Conservation (phyloP, 768 basidiomycete species). For the Cystobasidiopsis lactophilus region DNA sequence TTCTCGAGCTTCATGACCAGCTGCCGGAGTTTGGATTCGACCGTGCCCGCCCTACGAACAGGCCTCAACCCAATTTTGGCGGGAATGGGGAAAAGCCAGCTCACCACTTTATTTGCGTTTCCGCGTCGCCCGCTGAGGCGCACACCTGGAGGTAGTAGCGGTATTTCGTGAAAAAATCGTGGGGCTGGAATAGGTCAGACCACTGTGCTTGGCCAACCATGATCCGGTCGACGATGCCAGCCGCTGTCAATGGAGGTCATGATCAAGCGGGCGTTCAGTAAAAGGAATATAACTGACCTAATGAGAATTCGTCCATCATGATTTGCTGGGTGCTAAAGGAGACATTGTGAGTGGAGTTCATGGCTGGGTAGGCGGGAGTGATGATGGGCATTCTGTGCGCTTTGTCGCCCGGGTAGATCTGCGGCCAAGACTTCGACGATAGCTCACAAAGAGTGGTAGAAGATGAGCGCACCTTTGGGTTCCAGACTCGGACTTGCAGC, state of each 20-base stretch:
- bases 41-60: constrained; percentile 59
- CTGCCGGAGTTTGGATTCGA: constrained; percentile 86
- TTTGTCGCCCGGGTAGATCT: constrained; percentile 77
- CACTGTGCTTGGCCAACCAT: constrained; percentile 61
- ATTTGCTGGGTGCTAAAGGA: constrained; percentile 86
- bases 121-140: constrained; percentile 60
- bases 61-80: neutral
- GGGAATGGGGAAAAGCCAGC: constrained; percentile 17
- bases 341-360: constrained; percentile 98
- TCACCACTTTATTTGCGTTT: constrained; percentile 84
- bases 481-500: constrained; percentile 41
- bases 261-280: constrained; percentile 1
- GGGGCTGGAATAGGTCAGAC: constrained; percentile 83
- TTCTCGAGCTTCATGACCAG: constrained; percentile 95
- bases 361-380: constrained; percentile 93
- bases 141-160: constrained; percentile 90
- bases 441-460: neutral
- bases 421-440: constrained; percentile 6
- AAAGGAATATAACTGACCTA: constrained; percentile 33
- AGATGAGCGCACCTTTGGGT: constrained; percentile 50
- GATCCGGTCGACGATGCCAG: constrained; percentile 81
- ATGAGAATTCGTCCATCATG: constrained; percentile 85
- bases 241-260: constrained; percentile 32
- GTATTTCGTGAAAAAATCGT: constrained; percentile 94
- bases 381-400: constrained; percentile 99